Evolutionary conservation across 257 asterid genomes (phyloP), one percentile per base, ranked within the genome.

Genomic region (Lithospermum erythrorhizon): DNA sequence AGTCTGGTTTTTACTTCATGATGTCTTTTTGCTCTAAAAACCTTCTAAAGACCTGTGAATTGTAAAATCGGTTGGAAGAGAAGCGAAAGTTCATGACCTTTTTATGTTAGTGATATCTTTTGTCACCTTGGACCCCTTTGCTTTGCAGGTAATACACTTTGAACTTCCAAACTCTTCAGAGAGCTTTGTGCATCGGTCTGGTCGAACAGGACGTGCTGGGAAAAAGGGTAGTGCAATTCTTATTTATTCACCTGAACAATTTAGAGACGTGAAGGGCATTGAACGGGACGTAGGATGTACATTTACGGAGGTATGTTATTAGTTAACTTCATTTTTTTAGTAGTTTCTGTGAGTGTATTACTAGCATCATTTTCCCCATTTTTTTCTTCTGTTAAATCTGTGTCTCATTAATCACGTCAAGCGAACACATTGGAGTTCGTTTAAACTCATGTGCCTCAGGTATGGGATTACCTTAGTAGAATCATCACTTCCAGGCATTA

Each of bases 121-220:
- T 56, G 37, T 56, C 20, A 16, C 20, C 27, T 1, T 56, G 22
- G 15, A 7, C 18, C 41, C 59, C 63, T 55, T n/a, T 76, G 53
- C 16, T 74, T 68, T 49, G 53, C 82, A 91, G 98, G 90, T 91
- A 72, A 62, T 55, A 32, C 23, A 69, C 58, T 69, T 61, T 57
- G 73, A 69, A 61, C 63, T 69, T 51, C 69, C 73, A 23, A 63
- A 69, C 55, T 62, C 68, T 21, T 69, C 68, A 18, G 73, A 69
- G 69, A 69, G 27, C 25, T 69, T 69, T 61, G 72, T 68, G 61
- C 72, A 68, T 68, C 66, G 72, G 53, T 68, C 72, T 1, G 72
- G 72, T 48, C 73, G 73, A 24, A 69, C 73, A 5, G 73, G 73
- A 24, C 73, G 68, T 62, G 73, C 73, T 57, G 73, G 73, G 47